Conservation (phyloP, 192 early-diverging fungal species). For the Glomus cerebriforme region DNA sequence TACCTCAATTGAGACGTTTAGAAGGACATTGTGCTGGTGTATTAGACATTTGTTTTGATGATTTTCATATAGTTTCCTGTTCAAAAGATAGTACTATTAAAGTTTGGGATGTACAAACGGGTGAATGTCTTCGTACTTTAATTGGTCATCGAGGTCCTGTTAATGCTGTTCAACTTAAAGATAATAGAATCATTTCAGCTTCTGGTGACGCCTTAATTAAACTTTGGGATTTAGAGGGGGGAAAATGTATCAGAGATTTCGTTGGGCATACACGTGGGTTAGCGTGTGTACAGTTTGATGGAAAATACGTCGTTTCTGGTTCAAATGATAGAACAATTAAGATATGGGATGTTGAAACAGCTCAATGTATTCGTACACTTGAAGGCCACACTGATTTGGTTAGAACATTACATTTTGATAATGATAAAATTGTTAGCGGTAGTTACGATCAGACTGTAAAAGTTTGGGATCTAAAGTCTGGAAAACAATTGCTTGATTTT, state of each 20-base stretch:
- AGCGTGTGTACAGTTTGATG: slow-evolving; percentile 86
- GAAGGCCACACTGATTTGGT: slow-evolving; percentile 74
- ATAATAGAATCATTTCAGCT: slow-evolving; percentile 74
- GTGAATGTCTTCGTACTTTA: slow-evolving; percentile 63
- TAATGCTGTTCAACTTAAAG: slow-evolving; percentile 84
- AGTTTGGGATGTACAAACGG: slow-evolving; percentile 77
- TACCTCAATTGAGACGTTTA: slow-evolving; percentile 52
- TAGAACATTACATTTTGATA: slow-evolving; percentile 84
- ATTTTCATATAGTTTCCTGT: slow-evolving; percentile 74
- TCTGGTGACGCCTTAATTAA: slow-evolving; percentile 82
- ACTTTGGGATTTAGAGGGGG: slow-evolving; percentile 75
- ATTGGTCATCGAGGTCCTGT: slow-evolving; percentile 90
- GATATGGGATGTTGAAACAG: slow-evolving; percentile 76
- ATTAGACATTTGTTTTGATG: slow-evolving; percentile 84
- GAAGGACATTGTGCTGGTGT: slow-evolving; percentile 80
- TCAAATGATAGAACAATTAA: slow-evolving; percentile 82
- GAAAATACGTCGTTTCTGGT: slow-evolving; percentile 74
- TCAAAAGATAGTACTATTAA: slow-evolving; percentile 92
- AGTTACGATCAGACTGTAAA: slow-evolving; percentile 94
- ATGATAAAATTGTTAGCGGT: slow-evolving; percentile 82
- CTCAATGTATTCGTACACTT: slow-evolving; percentile 61
- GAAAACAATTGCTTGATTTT: slow-evolving; percentile 73
- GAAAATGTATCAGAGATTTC: slow-evolving; percentile 73
- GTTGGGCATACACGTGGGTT: slow-evolving; percentile 78
- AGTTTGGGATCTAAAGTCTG: slow-evolving; percentile 89